These are phyloP conservation scores for Aspergillus campestris DNA, from an alignment of 495 filamentous ascomycete species.

Conservation along the genomic window DNA sequence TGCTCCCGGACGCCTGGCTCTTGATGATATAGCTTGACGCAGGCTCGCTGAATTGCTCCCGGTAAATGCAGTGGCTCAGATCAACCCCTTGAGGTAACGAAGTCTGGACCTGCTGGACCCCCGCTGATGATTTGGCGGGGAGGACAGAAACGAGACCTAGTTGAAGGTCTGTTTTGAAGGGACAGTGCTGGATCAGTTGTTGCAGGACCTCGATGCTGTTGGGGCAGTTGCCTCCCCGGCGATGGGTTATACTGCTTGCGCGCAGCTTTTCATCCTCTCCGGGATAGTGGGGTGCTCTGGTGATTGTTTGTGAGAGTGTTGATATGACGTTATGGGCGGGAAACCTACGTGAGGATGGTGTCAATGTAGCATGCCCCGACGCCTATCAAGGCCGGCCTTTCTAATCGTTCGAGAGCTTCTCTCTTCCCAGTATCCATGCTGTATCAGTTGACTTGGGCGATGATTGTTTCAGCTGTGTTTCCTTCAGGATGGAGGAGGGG, in stretches of 20 bases:
- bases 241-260: conserved; percentile 46
- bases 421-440: too few species aligned
- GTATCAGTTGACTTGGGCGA: too few species aligned
- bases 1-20: conserved; percentile 47
- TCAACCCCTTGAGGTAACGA: conserved; percentile 37
- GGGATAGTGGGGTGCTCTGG: conserved; percentile 57
- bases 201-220: conserved; percentile 63
- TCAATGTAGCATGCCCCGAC: conserved; percentile 61
- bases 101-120: conserved; percentile 27
- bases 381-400: conserved; percentile 41
- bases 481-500: too few species aligned
- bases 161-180: conserved; percentile 2
- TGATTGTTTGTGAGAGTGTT: conserved; percentile 3
- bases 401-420: too few species aligned
- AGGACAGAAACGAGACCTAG: conserved; percentile 38
- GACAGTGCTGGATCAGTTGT: conserved; percentile 38
- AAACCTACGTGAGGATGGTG: conserved; percentile 55
- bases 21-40: conserved; percentile 67
- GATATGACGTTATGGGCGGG: conserved; percentile 7
- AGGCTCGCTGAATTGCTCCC: conserved; percentile 44
- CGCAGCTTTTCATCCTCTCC: conserved; percentile 64
- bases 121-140: conserved; percentile 30
- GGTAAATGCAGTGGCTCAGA: conserved; percentile 50
- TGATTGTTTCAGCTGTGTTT: too few species aligned
- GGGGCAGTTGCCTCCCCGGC: conserved; percentile 63